These are phyloP conservation scores for Daedaleopsis nitida DNA, from an alignment of 768 basidiomycete genomes.

Conservation along the genomic window DNA sequence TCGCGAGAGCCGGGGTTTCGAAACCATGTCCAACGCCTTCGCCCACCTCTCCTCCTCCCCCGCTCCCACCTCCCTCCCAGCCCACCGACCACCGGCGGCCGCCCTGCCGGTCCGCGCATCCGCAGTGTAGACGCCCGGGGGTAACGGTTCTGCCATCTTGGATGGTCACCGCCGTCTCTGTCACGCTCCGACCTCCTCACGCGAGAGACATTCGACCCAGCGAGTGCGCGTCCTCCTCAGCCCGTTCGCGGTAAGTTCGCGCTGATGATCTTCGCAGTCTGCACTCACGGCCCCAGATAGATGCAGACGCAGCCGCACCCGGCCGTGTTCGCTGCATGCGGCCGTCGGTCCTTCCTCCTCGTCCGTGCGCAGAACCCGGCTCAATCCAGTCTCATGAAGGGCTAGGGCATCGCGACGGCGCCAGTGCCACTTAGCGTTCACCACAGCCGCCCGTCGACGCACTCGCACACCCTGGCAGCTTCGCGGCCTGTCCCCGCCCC, in stretches of 20 bases:
- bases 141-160: constrained; percentile 17
- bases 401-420: background rate
- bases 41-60: background rate
- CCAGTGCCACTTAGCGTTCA: background rate
- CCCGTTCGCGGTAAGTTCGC: background rate
- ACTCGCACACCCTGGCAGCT: background rate
- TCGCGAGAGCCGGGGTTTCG: background rate
- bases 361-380: background rate
- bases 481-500: background rate
- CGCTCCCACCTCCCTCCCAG: background rate
- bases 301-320: background rate
- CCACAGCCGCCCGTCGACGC: background rate
- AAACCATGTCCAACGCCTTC: background rate
- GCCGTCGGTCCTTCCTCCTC: background rate
- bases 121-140: background rate
- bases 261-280: background rate
- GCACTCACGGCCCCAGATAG: background rate
- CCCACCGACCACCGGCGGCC: background rate
- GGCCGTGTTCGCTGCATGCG: background rate
- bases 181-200: background rate
- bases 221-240: background rate
- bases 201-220: background rate
- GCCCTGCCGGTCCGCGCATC: background rate
- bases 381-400: background rate
- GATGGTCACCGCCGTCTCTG: constrained; percentile 13